Percentiles rank a stretch among this genome's conserved stretches.
Evolutionary conservation across 176 grass and related monocot species (phyloP).

Genomic region (Elymus sibiricus): DNA sequence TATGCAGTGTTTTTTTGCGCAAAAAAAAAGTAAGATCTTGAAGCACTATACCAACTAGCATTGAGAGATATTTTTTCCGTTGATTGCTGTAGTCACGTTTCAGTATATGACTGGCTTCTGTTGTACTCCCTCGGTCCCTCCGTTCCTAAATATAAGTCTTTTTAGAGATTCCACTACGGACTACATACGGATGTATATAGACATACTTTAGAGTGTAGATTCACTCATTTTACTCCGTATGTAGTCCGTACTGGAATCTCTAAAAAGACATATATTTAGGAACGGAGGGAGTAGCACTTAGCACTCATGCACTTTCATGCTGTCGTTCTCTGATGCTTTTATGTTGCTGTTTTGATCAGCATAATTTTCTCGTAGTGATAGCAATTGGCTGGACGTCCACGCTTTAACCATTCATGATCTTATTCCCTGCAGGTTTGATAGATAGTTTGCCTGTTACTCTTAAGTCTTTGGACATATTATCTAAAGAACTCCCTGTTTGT

Average conservation of each 20-base stretch:
- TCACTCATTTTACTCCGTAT: too few relatives aligned
- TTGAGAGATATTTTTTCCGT: background rate
- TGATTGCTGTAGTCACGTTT: background rate
- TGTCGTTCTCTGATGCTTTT: background rate
- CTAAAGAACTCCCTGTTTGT: slow-evolving; percentile 87
- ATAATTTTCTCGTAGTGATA: background rate
- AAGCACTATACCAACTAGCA: background rate
- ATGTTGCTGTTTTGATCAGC: background rate
- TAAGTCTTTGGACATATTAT: slow-evolving; percentile 83
- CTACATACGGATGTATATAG: too few relatives aligned
- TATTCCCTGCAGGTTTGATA: slow-evolving; percentile 72
- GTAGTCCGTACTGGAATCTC: too few relatives aligned
- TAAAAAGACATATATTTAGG: too few relatives aligned
- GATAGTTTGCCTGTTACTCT: slow-evolving; percentile 66
- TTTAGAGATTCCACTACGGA: too few relatives aligned
- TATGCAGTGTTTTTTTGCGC: background rate
- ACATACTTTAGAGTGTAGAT: too few relatives aligned
- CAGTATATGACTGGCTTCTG: background rate
- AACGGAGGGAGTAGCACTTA: background rate
- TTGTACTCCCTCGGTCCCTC: background rate
- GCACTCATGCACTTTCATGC: background rate
- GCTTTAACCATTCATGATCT: slow-evolving; percentile 10
- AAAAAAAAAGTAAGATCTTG: background rate
- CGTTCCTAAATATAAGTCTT: too few relatives aligned
- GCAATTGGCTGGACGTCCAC: slow-evolving; percentile 8